Evolutionary conservation across 345 rosid species (phyloP).

Genomic region (Citrus reticulata): DNA sequence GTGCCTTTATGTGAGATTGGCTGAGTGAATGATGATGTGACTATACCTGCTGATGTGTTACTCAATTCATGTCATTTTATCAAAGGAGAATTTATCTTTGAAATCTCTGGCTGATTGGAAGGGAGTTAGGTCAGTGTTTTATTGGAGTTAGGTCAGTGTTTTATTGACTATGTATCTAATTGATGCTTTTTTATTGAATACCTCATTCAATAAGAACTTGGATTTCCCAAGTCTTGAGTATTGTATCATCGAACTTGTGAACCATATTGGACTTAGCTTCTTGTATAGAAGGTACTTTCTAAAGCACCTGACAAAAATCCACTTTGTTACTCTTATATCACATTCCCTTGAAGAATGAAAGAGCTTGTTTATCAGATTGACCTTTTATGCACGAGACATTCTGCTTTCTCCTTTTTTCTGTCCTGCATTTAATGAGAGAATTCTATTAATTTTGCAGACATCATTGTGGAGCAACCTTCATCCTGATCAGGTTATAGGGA

Average conservation of each 20-base stretch:
- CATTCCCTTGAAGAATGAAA: not conserved
- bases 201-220: not conserved
- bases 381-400: not conserved
- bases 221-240: not conserved
- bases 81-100: not conserved
- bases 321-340: not conserved
- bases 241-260: not conserved
- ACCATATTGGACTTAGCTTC: not conserved
- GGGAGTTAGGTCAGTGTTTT: not conserved
- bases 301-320: too few species aligned
- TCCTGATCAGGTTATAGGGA: slow-evolving; percentile 86
- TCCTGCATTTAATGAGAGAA: not conserved
- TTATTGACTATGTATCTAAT: not conserved
- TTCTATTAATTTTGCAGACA: slow-evolving; percentile 43
- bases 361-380: not conserved
- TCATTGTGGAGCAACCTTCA: slow-evolving; percentile 92
- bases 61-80: not conserved
- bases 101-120: not conserved
- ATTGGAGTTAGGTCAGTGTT: not conserved
- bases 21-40: not conserved
- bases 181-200: not conserved
- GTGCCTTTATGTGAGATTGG: not conserved
- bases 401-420: not conserved
- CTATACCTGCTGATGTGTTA: not conserved
- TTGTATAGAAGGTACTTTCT: not conserved